These are phyloP conservation scores for Petunia secreta DNA, from an alignment of 257 asterid genomes.

Conservation along the genomic window DNA sequence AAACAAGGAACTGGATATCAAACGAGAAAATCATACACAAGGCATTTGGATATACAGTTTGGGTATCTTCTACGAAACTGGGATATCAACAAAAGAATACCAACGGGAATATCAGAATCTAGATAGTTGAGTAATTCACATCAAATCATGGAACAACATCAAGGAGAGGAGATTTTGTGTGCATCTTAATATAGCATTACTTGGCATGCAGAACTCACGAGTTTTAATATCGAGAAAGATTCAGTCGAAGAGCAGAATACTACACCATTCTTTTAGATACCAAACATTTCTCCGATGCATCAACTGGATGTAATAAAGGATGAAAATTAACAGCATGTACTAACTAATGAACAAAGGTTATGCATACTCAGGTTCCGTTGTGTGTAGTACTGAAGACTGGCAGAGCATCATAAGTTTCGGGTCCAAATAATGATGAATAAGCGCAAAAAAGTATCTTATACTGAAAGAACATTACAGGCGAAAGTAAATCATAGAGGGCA, in stretches of 20 bases:
- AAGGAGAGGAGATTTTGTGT: not conserved
- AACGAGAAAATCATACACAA: not conserved
- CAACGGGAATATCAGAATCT: not conserved
- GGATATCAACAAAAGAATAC: not conserved
- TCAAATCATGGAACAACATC: not conserved
- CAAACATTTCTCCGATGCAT: not conserved
- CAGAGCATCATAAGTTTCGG: slow-evolving; percentile 18
- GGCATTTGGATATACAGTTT: not conserved
- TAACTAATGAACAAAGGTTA: not conserved
- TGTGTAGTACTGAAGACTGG: not conserved
- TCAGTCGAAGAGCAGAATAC: slow-evolving; percentile 1
- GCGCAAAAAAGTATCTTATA: slow-evolving; percentile 1
- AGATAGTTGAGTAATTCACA: not conserved
- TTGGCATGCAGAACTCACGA: slow-evolving; percentile 4
- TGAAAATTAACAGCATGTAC: not conserved
- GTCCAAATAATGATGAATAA: not conserved
- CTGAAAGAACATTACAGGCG: not conserved
- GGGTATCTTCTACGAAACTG: not conserved
- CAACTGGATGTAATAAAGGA: slow-evolving; percentile 6
- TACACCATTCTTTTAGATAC: not conserved
- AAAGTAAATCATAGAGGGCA: not conserved
- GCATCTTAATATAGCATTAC: not conserved
- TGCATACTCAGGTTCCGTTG: slow-evolving; percentile 6
- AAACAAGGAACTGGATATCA: slow-evolving; percentile 11
- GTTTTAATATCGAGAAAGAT: not conserved